Evolutionary conservation across 495 filamentous ascomycete genomes (phyloP), one percentile per base, ranked within the genome.

Genomic region (Aspergillus mulundensis): DNA sequence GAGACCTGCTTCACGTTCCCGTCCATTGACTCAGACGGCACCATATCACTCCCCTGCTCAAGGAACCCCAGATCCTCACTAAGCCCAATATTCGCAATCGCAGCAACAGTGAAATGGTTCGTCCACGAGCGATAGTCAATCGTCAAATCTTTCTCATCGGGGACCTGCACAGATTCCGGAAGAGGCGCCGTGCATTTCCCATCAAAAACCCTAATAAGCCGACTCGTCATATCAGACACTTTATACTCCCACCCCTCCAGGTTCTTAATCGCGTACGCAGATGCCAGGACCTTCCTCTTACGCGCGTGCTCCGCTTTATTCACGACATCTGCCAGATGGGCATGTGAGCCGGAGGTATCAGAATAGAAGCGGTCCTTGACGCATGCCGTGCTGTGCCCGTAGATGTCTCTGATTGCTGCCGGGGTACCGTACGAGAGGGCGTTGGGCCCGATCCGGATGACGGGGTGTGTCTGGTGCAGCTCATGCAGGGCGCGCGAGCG

Each of bases 191-290:
- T 44, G 45, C 54, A 59, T 14, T 36, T 36, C 8, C 6, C 32
- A 51, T 77, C 71, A 40, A 69, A 66, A 1, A 8, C 0, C 46
- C 60, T 19, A 60, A 61, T 55, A 71, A 65, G 16, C 73, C 50
- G 15, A 69, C 60, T 2, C 58, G 60, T 70, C 52, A 70, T 78
- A 54, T 77, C 75, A 0, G 70, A 70, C 8, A 81, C 75, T 57
- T 78, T 80, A 62, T 67, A 65, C 56, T 81, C 78, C 75, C 77
- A 79, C 3, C 66, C 58, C 50, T 77, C 72, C 5, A 81, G 66
- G 53, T 78, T 77, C 67, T 77, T 76, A 15, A 76, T 47, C 6
- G 77, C 73, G 59, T 76, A 81, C 0, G 77, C 78, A 36, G 59
- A 61, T 0, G 77, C 69, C 1, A 81, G 61, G 0, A 76, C 49